These are phyloP conservation scores for Trebouxia gelatinosa DNA, from an alignment of 163 green algal genomes.

Conservation along the genomic window DNA sequence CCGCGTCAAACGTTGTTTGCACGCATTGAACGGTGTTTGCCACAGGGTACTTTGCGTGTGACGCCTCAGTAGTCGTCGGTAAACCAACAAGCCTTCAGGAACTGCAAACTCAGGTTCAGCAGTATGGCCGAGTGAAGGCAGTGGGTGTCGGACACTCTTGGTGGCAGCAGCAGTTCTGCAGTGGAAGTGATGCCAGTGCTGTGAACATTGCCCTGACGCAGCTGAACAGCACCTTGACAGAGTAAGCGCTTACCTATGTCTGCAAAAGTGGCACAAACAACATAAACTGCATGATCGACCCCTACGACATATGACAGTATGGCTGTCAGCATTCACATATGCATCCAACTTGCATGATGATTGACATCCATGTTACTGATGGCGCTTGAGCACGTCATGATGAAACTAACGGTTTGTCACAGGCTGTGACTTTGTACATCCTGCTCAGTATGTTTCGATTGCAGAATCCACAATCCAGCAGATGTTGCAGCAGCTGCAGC, in stretches of 20 bases:
- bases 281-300: no score
- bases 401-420: no score
- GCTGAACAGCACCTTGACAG: slow-evolving; percentile 37
- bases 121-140: slow-evolving; percentile 38
- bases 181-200: slow-evolving; percentile 35
- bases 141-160: slow-evolving; percentile 39
- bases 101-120: slow-evolving; percentile 16
- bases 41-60: slow-evolving; percentile 37
- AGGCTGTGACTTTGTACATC: no score
- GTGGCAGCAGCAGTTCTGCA: slow-evolving; percentile 38
- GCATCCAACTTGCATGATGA: no score
- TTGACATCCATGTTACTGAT: no score
- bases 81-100: slow-evolving; percentile 16
- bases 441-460: no score
- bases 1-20: no score
- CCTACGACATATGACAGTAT: no score
- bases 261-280: no score
- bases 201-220: slow-evolving; percentile 75
- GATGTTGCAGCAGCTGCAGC: not conserved
- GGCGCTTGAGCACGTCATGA: no score
- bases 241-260: slow-evolving; percentile 26
- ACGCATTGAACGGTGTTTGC: not conserved
- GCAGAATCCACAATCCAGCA: slow-evolving; percentile 13
- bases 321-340: no score
- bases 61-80: slow-evolving; percentile 24